Evolutionary conservation across 1,284 basidiomycete genomes (phyloP), one percentile per base, ranked within the genome.

Genomic region (Butyriboletus pseudospeciosus): DNA sequence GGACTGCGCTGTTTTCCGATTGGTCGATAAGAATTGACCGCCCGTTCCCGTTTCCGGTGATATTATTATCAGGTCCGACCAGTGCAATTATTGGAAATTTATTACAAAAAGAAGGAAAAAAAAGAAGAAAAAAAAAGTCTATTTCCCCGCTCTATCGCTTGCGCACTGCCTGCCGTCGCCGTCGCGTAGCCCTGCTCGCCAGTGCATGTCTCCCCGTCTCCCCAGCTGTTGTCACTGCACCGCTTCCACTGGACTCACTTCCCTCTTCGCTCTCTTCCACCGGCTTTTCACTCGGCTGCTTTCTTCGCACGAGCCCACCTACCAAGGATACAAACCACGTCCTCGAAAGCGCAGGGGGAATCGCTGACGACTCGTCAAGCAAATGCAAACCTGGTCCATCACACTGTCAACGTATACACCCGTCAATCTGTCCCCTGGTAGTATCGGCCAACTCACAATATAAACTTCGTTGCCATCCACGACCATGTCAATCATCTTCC

Each of bases 381-480:
- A 76, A 72, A 47, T 83, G 75, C 63, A 83, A 69, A n/a, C 77
- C 86, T 7, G 73, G 68, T 30, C 73, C 70, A 41, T 81, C 79
- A 40, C 76, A 72, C 79, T 82, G 32, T 47, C 28, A 53, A 43
- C 45, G 37, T 34, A 55, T 41, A 40, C 38, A 37, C 53, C 35
- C 45, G 35, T 69, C 53, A 61, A 44, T 37, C 26, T 48, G 30
- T 47, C 49, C 37, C 56, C n/a, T 49, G 35, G 46, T 51, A 35
- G 34, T 55, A 52, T 58, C 45, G 49, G 50, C 37, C 37, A 28
- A 80, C 86, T 70, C 64, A 90, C 88, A 56, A 91, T 78, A 70
- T 81, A 90, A 37, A 90, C 87, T 46, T 82, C 68, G 54, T 79
- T 73, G 40, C 81, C 81, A 58, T 90, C 86, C 5, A 92, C 90